Conservation (phyloP, 2,329 filamentous ascomycete species). For the Clonostachys rhizophaga region DNA sequence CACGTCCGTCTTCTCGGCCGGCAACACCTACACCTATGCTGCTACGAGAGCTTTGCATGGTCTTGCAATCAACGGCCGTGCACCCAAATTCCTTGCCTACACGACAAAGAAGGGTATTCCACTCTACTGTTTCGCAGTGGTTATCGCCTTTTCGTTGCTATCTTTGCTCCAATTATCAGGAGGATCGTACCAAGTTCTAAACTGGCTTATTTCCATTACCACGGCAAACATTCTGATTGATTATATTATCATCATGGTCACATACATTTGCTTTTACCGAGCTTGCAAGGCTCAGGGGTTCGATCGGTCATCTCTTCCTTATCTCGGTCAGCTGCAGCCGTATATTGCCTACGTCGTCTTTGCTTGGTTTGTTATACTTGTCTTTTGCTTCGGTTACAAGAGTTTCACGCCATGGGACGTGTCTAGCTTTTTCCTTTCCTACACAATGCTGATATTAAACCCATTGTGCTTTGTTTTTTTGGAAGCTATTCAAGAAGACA, state of each 20-base stretch:
- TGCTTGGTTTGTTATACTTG: slow-evolving; percentile 32
- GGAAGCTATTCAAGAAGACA: no score
- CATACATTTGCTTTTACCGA: slow-evolving; percentile 41
- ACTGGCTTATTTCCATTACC: slow-evolving; percentile 50
- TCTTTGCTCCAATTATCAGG: slow-evolving; percentile 46
- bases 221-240: slow-evolving; percentile 57
- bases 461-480: no score
- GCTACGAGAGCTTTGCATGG: slow-evolving; percentile 44
- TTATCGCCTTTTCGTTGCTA: slow-evolving; percentile 47
- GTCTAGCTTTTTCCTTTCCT: not conserved
- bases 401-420: slow-evolving; percentile 14
- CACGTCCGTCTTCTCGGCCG: slow-evolving; percentile 38
- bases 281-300: slow-evolving; percentile 48
- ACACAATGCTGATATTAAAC: not conserved
- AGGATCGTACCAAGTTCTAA: slow-evolving; percentile 42
- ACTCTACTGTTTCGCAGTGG: slow-evolving; percentile 49
- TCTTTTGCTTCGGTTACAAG: slow-evolving; percentile 50
- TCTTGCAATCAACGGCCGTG: slow-evolving; percentile 43
- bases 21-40: slow-evolving; percentile 47
- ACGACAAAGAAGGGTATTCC: slow-evolving; percentile 58
- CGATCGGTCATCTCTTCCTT: slow-evolving; percentile 49
- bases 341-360: slow-evolving; percentile 46
- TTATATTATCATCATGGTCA: slow-evolving; percentile 49
- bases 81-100: slow-evolving; percentile 47
- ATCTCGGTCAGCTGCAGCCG: slow-evolving; percentile 54